These are phyloP conservation scores for Nothophytophthora sp. DNA, from an alignment of 352 stramenopile genomes.

Conservation along the genomic window DNA sequence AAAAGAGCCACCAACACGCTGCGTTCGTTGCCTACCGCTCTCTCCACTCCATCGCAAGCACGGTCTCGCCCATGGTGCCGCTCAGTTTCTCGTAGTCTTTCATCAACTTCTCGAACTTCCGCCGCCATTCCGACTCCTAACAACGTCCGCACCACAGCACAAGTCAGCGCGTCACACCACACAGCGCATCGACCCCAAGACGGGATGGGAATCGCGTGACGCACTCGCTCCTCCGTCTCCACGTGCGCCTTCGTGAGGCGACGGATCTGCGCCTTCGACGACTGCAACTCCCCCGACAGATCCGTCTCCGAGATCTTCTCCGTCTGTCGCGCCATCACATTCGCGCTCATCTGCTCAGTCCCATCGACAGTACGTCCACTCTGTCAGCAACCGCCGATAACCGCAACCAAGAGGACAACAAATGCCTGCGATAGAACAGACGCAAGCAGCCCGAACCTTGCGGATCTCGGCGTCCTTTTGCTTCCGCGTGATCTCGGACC, in stretches of 20 bases:
- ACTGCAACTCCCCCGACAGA: slow-evolving; percentile 67
- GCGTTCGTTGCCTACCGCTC: slow-evolving; percentile 41
- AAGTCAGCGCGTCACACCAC: too few species aligned
- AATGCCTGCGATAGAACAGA: too few species aligned
- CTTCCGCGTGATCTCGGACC: slow-evolving; percentile 87
- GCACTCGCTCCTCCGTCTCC: slow-evolving; percentile 76
- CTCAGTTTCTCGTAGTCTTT: slow-evolving; percentile 89
- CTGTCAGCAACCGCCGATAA: slow-evolving; percentile 2
- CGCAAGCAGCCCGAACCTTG: too few species aligned
- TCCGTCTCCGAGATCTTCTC: slow-evolving; percentile 83
- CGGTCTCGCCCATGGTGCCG: slow-evolving; percentile 84
- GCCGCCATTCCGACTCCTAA: slow-evolving; percentile 77
- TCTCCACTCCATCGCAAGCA: slow-evolving; percentile 84
- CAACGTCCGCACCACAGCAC: slow-evolving; percentile 1
- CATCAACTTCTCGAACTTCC: slow-evolving; percentile 85
- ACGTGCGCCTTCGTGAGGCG: slow-evolving; percentile 74
- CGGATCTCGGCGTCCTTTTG: slow-evolving; percentile 87
- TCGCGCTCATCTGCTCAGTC: slow-evolving; percentile 66
- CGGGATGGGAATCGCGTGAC: background rate
- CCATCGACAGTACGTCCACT: background rate
- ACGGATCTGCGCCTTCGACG: slow-evolving; percentile 71
- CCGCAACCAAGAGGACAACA: too few species aligned
- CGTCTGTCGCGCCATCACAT: slow-evolving; percentile 69
- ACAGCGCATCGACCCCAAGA: too few species aligned
- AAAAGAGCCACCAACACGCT: background rate